Evolutionary conservation across 495 filamentous ascomycete genomes (phyloP).

Genomic region (Oleoguttula mirabilis): DNA sequence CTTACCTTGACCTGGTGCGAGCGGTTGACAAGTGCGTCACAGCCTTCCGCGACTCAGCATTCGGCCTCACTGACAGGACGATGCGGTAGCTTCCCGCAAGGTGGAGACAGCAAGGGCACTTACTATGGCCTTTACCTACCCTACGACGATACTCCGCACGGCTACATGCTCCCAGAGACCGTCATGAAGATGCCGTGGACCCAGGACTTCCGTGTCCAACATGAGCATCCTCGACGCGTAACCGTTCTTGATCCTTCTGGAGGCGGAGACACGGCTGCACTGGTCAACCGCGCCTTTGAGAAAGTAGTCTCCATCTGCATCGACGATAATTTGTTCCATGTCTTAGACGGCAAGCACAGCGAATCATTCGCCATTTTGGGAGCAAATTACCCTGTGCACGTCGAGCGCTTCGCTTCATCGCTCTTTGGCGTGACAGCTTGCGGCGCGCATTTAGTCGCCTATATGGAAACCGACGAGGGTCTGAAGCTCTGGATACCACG

Average conservation of each 20-base stretch:
- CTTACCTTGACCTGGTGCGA: background rate
- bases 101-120: background rate
- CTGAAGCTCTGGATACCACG: slow-evolving; percentile 42
- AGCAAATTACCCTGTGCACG: slow-evolving; percentile 29
- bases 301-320: slow-evolving; percentile 30
- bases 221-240: slow-evolving; percentile 23
- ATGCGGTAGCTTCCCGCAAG: slow-evolving; percentile 13
- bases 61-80: background rate
- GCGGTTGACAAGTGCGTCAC: background rate
- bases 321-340: slow-evolving; percentile 27
- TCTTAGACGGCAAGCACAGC: slow-evolving; percentile 33
- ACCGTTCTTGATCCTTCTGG: slow-evolving; percentile 28
- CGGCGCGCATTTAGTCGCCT: slow-evolving; percentile 42
- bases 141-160: slow-evolving; percentile 26
- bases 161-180: slow-evolving; percentile 33
- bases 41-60: background rate
- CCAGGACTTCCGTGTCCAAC: slow-evolving; percentile 27
- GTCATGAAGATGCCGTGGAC: slow-evolving; percentile 38
- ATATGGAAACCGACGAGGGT: slow-evolving; percentile 23
- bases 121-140: slow-evolving; percentile 16
- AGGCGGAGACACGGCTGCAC: slow-evolving; percentile 12
- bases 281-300: slow-evolving; percentile 27
- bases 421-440: slow-evolving; percentile 41
- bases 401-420: slow-evolving; percentile 38
- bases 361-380: slow-evolving; percentile 39